phyloP scores from a whole-genome alignment of 2,329 filamentous ascomycete genomes.

The Cyphellophora attinorum region DNA sequence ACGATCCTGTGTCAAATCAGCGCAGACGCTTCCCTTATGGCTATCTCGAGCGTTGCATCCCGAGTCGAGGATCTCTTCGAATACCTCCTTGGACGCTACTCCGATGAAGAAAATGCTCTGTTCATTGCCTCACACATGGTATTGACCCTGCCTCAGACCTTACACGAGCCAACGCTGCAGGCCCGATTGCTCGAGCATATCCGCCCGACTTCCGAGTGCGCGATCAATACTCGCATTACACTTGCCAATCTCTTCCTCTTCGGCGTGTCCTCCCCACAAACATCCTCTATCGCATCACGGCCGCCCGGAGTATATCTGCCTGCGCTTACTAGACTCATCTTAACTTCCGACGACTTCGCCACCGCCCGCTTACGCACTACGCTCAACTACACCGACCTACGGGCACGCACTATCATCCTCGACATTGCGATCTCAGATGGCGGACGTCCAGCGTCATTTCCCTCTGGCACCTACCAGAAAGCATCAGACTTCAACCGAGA shows the following conservation, averaged over 20 bases:
- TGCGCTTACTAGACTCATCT: constrained; percentile 11
- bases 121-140: constrained; percentile 14
- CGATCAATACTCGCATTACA: constrained; percentile 30
- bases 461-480: constrained; percentile 18
- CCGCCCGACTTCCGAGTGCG: constrained; percentile 25
- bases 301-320: constrained; percentile 7
- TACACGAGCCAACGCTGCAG: constrained; percentile 28
- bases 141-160: constrained; percentile 14
- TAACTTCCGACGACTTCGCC: constrained; percentile 13
- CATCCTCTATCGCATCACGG: neutral
- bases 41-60: constrained; percentile 7
- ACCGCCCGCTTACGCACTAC: constrained; percentile 8
- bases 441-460: constrained; percentile 18
- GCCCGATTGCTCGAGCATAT: constrained; percentile 31
- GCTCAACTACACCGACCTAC: constrained; percentile 57
- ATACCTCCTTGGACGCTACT: neutral
- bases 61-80: constrained; percentile 10
- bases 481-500: constrained; percentile 55
- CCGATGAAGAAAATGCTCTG: constrained; percentile 6
- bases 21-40: constrained; percentile 14
- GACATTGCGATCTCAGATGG: constrained; percentile 67
- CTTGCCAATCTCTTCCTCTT: constrained; percentile 24
- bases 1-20: constrained; percentile 14
- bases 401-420: constrained; percentile 57
- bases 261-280: constrained; percentile 3